Base-by-base conservation (phyloP, 495 filamentous ascomycete species). In the Lasiosphaeria ovina region DNA sequence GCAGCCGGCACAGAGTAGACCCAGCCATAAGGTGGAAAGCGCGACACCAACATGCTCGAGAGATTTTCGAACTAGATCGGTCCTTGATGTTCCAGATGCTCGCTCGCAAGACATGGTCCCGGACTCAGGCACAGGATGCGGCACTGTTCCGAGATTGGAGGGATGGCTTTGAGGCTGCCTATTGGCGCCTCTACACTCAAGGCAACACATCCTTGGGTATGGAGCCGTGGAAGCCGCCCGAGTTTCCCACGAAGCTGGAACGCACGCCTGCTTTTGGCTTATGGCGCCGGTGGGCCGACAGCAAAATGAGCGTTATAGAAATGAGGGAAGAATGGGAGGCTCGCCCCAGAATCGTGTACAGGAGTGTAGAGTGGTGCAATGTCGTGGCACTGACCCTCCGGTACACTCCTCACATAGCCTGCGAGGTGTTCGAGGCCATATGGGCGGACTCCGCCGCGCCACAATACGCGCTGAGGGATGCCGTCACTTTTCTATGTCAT, bases 341-440 rank as follows among this genome's bases (percentile, higher is more conserved):
- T 32, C 65, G 11, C 63, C 56, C 16, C 10, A 53, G 2, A 61
- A 44, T 14, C 81, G 79, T 42, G 61, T 70, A 36, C 44, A 10
- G 0, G 57, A 66, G 40, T 89, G 44, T 10, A 0, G 58, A 67
- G 40, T 89, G 86, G 87, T 73, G 74, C 36, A 63, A 74, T 3
- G 58, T 85, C 32, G 82, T 87, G 55, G 69, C 83, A 16, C 78
- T 76, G 66, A 68, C 83, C 33, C 62, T 89, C 33, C 64, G 75
- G n/a, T 73, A 77, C 52, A 69, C 71, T 34, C 80, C 79, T 0
- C 62, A 72, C 17, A 60, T 66, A 35, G 68, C 80, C 3, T 66
- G 80, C 34, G 68, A 74, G 11, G 79, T 88, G 53, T 65, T 89
- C 6, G 61, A 76, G 44, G 81, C 78, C 14, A 82, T 79, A 8